phyloP scores from a whole-genome alignment of 306 rosid genomes.

The apple (Malus domestica) region DNA sequence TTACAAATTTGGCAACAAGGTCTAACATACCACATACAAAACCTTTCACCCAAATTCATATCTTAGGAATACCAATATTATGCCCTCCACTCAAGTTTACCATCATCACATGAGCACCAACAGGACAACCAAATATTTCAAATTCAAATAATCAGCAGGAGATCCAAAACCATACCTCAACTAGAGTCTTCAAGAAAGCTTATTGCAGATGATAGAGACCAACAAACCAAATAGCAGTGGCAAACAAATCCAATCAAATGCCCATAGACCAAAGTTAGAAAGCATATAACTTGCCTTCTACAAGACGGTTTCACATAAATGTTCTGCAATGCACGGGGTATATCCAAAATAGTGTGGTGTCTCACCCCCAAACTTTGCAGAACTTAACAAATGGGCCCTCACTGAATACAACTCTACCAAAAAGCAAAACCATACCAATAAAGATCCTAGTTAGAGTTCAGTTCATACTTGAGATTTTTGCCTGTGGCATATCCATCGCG shows the following conservation, averaged over 20 bases:
- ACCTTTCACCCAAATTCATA: background rate
- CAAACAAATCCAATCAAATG: no score
- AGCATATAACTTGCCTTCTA: background rate
- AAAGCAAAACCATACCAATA: background rate
- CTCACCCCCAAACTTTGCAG: background rate
- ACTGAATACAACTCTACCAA: background rate
- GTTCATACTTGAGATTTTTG: constrained; percentile 1
- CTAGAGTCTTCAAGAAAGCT: background rate
- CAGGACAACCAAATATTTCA: background rate
- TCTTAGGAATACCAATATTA: background rate
- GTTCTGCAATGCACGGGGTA: background rate
- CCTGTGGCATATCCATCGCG: constrained; percentile 13
- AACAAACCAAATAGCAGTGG: background rate
- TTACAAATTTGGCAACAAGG: background rate
- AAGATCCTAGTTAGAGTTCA: no score
- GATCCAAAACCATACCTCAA: background rate
- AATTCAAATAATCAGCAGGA: background rate
- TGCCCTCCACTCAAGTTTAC: background rate
- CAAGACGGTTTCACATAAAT: background rate
- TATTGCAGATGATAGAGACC: background rate
- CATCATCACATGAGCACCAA: background rate
- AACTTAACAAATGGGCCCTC: background rate
- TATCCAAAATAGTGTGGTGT: background rate
- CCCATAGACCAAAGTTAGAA: background rate
- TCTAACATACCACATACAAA: background rate